Evolutionary conservation across 225 moss, liverwort and hornwort species (phyloP).

Genomic region (Pleurozium schreberi): DNA sequence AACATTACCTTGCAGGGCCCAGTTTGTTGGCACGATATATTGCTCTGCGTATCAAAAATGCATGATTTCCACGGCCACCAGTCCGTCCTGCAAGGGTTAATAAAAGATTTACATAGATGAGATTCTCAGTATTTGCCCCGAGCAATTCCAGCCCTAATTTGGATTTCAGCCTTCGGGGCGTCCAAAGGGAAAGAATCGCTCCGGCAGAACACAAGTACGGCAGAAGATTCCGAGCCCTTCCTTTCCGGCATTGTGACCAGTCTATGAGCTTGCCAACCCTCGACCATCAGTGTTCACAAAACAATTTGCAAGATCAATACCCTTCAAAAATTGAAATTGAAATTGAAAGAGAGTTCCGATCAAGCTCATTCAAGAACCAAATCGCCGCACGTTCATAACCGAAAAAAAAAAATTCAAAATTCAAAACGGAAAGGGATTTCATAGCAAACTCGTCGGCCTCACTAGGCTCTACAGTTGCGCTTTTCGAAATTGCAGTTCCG

Average conservation of each 20-base stretch:
- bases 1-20: too few relatives aligned
- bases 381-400: background rate
- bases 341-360: background rate
- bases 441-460: background rate
- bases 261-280: background rate
- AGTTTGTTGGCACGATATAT: too few relatives aligned
- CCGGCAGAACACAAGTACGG: slow-evolving; percentile 32
- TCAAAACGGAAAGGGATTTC: background rate
- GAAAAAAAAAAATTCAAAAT: too few relatives aligned
- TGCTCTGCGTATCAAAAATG: too few relatives aligned
- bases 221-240: background rate
- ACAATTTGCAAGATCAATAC: background rate
- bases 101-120: background rate
- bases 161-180: slow-evolving; percentile 25
- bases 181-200: slow-evolving; percentile 27
- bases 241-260: slow-evolving; percentile 17
- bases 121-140: slow-evolving; percentile 22
- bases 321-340: too few relatives aligned
- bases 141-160: slow-evolving; percentile 38
- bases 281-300: background rate
- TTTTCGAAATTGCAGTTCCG: background rate
- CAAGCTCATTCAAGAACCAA: background rate
- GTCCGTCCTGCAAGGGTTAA: too few relatives aligned
- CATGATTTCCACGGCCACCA: too few relatives aligned
- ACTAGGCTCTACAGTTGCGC: background rate